phyloP scores from a whole-genome alignment of 1,284 basidiomycete genomes.

The Stygiomarasmius scandens region DNA sequence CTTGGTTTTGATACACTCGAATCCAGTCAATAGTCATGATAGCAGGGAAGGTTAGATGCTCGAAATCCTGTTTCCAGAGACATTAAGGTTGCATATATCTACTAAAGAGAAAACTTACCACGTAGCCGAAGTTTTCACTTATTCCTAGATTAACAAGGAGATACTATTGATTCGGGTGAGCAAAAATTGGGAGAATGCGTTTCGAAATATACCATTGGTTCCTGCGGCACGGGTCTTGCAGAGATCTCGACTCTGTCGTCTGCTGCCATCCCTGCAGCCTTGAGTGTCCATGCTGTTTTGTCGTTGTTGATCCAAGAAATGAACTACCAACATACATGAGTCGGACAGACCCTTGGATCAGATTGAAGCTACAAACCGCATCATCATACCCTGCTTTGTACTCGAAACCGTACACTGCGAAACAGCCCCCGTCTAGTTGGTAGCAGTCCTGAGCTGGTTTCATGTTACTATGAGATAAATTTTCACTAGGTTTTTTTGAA shows the following conservation, averaged over 20 bases:
- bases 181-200: not conserved
- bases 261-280: slow-evolving; percentile 61
- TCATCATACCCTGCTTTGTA: slow-evolving; percentile 21
- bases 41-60: slow-evolving; percentile 54
- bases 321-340: slow-evolving; percentile 61
- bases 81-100: too few species aligned
- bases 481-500: not conserved
- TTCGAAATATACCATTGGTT: slow-evolving; percentile 57
- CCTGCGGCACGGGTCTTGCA: slow-evolving; percentile 65
- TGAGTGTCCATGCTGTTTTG: slow-evolving; percentile 65
- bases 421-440: slow-evolving; percentile 47
- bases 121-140: too few species aligned
- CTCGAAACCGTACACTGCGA: slow-evolving; percentile 51
- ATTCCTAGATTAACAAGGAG: slow-evolving; percentile 69
- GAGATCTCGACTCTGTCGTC: slow-evolving; percentile 57
- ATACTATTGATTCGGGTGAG: slow-evolving; percentile 37
- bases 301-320: slow-evolving; percentile 80
- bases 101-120: too few species aligned
- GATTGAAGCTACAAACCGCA: slow-evolving; percentile 31
- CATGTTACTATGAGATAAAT: slow-evolving; percentile 29
- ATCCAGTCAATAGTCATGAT: slow-evolving; percentile 71
- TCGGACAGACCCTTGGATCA: not conserved
- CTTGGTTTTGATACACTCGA: slow-evolving; percentile 66
- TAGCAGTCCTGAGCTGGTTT: slow-evolving; percentile 55
- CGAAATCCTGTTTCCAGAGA: slow-evolving; percentile 63